These are phyloP conservation scores for Geotrichum ghanense DNA, from an alignment of 805 yeast genomes.

Conservation along the genomic window DNA sequence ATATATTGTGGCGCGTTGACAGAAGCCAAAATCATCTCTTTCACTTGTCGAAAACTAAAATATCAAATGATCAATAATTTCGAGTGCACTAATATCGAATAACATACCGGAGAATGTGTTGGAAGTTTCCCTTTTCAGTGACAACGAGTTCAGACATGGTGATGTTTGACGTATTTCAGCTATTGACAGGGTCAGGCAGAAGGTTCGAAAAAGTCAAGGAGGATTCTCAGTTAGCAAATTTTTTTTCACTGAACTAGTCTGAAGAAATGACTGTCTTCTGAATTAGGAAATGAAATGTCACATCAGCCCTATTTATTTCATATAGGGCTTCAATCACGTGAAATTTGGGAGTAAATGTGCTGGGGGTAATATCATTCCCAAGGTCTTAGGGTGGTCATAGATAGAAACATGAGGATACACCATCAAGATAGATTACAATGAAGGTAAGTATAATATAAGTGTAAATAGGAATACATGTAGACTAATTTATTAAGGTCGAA, in stretches of 20 bases:
- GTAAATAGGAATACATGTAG: too few relatives aligned
- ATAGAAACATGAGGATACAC: too few relatives aligned
- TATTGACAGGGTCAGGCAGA: constrained; percentile 2
- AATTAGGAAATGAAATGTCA: not conserved
- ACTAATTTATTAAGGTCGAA: constrained; percentile 29
- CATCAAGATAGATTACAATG: too few relatives aligned
- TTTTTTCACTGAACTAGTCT: too few relatives aligned
- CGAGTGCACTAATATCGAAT: too few relatives aligned
- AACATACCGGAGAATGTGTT: constrained; percentile 99
- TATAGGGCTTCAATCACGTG: not conserved
- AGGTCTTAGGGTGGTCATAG: too few relatives aligned
- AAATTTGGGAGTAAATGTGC: too few relatives aligned
- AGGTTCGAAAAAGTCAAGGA: not conserved
- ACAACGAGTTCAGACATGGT: constrained; percentile 86
- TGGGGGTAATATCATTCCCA: too few relatives aligned
- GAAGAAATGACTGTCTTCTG: not conserved
- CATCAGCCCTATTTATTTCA: not conserved
- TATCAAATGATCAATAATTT: not conserved
- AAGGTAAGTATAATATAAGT: too few relatives aligned
- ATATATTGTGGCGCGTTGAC: too few relatives aligned
- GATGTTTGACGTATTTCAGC: constrained; percentile 12
- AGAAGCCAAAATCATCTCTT: too few relatives aligned
- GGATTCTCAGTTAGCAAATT: not conserved
- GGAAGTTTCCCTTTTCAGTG: constrained; percentile 99
- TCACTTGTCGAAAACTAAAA: not conserved